Conservation (phyloP, 352 stramenopile species). For the Pythium grandisporangium region DNA sequence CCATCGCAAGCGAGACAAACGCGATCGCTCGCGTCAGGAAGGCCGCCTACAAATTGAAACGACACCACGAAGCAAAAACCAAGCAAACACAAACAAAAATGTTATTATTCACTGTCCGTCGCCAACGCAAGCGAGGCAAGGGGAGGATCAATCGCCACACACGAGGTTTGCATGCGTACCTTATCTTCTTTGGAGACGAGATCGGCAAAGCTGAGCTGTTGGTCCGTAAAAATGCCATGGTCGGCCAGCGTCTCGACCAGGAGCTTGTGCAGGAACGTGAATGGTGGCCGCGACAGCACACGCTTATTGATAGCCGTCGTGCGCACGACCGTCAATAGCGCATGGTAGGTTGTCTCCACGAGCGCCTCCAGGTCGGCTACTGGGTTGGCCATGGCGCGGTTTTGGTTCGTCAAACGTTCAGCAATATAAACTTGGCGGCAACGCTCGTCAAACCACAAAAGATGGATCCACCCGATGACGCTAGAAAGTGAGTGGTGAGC, state of each 20-base stretch:
- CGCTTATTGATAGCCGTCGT: constrained; percentile 61
- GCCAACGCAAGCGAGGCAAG: no score
- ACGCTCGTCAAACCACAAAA: no score
- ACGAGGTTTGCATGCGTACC: constrained; percentile 9
- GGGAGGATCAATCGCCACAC: no score
- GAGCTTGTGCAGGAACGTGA: constrained; percentile 80
- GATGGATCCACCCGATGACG: no score
- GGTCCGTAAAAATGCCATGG: constrained; percentile 53
- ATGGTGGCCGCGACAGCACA: constrained; percentile 59
- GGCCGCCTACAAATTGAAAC: constrained; percentile 39
- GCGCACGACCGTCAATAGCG: constrained; percentile 50
- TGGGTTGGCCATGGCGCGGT: no score
- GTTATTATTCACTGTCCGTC: no score
- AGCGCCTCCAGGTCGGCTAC: constrained; percentile 21
- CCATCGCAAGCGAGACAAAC: constrained; percentile 61
- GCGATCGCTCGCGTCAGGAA: constrained; percentile 71
- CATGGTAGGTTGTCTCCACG: constrained; percentile 56
- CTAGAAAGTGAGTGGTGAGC: no score
- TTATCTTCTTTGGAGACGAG: constrained; percentile 71
- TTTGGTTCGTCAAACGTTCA: no score
- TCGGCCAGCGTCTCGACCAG: constrained; percentile 52
- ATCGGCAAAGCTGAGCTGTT: constrained; percentile 52
- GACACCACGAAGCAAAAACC: no score
- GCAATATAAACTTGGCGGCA: no score
- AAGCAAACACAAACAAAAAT: not conserved